Evolutionary conservation across 1,284 basidiomycete species (phyloP), one percentile per base, ranked within the genome.

Genomic region (Microbotryum violaceum): DNA sequence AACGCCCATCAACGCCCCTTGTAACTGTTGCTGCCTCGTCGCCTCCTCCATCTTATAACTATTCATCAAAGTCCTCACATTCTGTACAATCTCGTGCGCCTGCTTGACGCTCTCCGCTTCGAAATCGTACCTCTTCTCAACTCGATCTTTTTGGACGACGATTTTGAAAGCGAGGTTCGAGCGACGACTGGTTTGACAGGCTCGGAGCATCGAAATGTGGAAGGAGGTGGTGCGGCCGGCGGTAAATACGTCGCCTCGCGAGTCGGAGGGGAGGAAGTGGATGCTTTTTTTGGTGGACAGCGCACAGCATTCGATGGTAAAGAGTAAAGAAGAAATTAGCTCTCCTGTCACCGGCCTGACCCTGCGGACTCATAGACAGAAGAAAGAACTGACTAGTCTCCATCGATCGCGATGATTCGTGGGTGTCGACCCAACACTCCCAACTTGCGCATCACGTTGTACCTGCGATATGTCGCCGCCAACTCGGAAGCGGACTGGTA

Each of bases 391-490:
- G 67, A 92, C 91, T 97, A 97, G 67, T 87, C 89, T 7, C 93
- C 93, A 74, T 98, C 96, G 61, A 98, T 89, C 14, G 93, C 93
- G 2, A 98, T 82, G 2, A 85, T 85, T 9, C 93, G 85, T 74
- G 96, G 92, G 71, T 92, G 90, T 33, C 91, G 83, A 3, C 91
- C 86, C 37, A 42, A 42, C 4, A 42, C 37, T 49, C 89, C 85
- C 73, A 92, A 84, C 77, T 94, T 97, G 51, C 94, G 87, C 71
- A 88, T 89, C n/a, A 98, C 89, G 0, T 84, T 88, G 72, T 87
- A 98, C 82, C 89, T 88, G 87, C 93, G 74, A 55, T 60, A 86
- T 0, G 88, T 75, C 46, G 76, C 73, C 6, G 71, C 76, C 67
- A 62, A 71, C 58, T 65, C 87, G 55, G 84, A 79, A 46, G 65